Evolutionary conservation across 2,329 filamentous ascomycete genomes (phyloP).

Genomic region (Hypoxylon sp.): DNA sequence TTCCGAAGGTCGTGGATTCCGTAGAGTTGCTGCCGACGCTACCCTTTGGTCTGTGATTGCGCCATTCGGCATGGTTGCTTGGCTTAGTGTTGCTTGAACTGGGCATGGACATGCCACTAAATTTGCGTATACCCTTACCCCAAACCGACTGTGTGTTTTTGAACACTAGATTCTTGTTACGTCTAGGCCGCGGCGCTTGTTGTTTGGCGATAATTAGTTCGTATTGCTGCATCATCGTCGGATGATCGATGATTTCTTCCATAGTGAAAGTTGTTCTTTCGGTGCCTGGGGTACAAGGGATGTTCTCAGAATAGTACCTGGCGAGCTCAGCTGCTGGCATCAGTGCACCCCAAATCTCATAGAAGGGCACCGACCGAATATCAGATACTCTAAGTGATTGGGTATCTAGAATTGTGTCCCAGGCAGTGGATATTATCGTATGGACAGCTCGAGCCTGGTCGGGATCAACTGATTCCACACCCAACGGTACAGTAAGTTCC

Average conservation of each 20-base stretch:
- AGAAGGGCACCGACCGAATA: slow-evolving; percentile 65
- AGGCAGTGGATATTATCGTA: slow-evolving; percentile 60
- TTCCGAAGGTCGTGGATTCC: slow-evolving; percentile 52
- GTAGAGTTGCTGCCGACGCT: slow-evolving; percentile 48
- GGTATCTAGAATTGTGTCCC: slow-evolving; percentile 63
- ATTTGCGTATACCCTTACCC: slow-evolving; percentile 48
- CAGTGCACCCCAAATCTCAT: slow-evolving; percentile 66
- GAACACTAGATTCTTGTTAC: slow-evolving; percentile 45
- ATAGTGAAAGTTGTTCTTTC: slow-evolving; percentile 58
- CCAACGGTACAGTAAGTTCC: slow-evolving; percentile 44
- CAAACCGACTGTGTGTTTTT: slow-evolving; percentile 44
- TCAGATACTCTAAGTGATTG: slow-evolving; percentile 59
- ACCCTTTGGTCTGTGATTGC: slow-evolving; percentile 31
- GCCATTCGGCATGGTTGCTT: not conserved
- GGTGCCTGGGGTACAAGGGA: slow-evolving; percentile 58
- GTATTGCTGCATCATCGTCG: slow-evolving; percentile 66
- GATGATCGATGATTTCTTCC: slow-evolving; percentile 66
- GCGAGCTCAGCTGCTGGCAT: slow-evolving; percentile 65
- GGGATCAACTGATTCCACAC: slow-evolving; percentile 55
- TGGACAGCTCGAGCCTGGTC: slow-evolving; percentile 61
- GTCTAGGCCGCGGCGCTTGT: slow-evolving; percentile 44
- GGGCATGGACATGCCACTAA: slow-evolving; percentile 17
- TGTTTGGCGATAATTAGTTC: slow-evolving; percentile 57
- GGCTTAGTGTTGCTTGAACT: slow-evolving; percentile 21
- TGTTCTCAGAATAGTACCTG: slow-evolving; percentile 60